Percentiles rank a stretch among this genome's conserved stretches.
Conservation (phyloP, 1,139 yeast genomes). For the Suhomyces taliae region DNA sequence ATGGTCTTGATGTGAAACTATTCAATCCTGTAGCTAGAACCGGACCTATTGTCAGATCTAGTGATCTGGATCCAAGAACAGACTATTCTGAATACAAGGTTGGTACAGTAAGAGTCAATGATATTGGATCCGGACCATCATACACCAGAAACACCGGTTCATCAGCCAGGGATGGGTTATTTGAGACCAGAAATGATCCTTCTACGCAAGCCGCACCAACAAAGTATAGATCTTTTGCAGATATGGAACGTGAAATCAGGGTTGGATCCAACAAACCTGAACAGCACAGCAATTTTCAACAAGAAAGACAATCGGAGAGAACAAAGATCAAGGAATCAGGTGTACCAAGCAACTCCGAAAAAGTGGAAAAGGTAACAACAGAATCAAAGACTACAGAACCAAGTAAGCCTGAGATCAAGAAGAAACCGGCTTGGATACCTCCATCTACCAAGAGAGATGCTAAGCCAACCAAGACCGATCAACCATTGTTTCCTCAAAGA, state of each 20-base stretch:
- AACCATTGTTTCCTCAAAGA: constrained; percentile 16
- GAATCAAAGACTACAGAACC: not conserved
- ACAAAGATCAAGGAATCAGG: not conserved
- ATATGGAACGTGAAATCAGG: constrained; percentile 22
- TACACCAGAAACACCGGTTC: not conserved
- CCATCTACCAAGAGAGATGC: constrained; percentile 12
- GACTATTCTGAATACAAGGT: no score
- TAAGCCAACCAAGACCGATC: constrained; percentile 10
- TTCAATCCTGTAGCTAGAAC: constrained; percentile 21
- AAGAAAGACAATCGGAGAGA: not conserved
- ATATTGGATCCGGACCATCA: no score
- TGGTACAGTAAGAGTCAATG: no score
- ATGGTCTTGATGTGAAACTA: constrained; percentile 19
- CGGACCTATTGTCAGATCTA: not conserved
- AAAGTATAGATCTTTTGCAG: constrained; percentile 21
- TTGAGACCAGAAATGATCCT: not conserved
- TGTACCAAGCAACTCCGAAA: not conserved
- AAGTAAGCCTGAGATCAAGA: not conserved
- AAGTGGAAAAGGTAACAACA: not conserved
- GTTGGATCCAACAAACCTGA: not conserved
- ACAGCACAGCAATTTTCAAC: no score
- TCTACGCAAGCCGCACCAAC: not conserved
- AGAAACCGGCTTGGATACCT: constrained; percentile 11
- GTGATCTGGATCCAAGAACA: not conserved
- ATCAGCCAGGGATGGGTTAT: not conserved